Percentiles rank a stretch among this genome's conserved stretches.
These are phyloP conservation scores for Nicotiana rustica DNA, from an alignment of 305 asterid genomes.

Conservation along the genomic window DNA sequence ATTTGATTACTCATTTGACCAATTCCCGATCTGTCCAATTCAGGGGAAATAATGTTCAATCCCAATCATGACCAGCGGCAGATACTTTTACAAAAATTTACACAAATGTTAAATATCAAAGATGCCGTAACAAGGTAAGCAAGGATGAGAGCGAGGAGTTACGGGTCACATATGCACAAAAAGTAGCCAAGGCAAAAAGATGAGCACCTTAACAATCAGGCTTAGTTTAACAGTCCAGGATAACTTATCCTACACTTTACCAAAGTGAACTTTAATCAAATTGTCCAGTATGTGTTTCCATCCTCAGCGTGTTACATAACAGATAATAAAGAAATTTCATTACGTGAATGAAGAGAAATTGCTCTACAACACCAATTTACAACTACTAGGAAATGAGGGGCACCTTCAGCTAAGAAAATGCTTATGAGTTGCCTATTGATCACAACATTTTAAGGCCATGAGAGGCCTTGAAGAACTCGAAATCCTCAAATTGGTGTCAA, in stretches of 20 bases:
- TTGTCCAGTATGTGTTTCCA: neutral
- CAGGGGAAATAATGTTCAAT: neutral
- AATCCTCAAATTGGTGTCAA: neutral
- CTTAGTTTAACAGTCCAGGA: neutral
- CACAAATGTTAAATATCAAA: neutral
- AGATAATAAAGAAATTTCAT: neutral
- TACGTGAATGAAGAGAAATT: neutral
- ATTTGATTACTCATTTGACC: neutral
- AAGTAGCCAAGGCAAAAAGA: neutral
- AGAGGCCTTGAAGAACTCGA: slow-evolving; percentile 1
- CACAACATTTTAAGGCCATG: neutral
- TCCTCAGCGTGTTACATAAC: neutral
- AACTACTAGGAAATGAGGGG: neutral
- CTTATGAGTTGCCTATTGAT: neutral
- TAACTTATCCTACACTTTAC: neutral
- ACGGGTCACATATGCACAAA: neutral
- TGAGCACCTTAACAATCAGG: neutral
- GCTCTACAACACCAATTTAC: neutral
- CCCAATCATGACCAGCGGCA: neutral
- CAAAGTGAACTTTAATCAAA: neutral
- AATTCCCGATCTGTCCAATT: neutral
- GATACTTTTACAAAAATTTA: no score
- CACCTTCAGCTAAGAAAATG: neutral
- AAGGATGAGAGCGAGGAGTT: neutral
- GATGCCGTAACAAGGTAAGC: neutral